Base-by-base conservation (phyloP, 768 basidiomycete genomes). In the Suillus luteus region DNA sequence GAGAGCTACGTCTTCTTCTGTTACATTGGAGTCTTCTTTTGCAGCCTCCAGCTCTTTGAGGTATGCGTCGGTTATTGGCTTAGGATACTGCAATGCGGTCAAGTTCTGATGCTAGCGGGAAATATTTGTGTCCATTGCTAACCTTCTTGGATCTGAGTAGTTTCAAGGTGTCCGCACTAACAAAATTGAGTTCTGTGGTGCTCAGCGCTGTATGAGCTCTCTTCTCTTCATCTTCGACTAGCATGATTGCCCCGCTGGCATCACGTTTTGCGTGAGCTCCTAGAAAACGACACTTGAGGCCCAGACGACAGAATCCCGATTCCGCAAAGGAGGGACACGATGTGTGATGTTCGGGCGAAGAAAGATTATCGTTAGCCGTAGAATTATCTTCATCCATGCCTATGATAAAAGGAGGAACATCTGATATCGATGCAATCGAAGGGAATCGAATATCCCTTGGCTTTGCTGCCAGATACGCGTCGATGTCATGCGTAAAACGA, bases 281-380 rank as follows among this genome's bases (percentile, higher is more conserved):
- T 6, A 97, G 83, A 76, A 91, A 97, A 2, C 97, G 87, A 73
- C 97, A 99, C 74, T 95, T 93, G 75, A 92, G 88, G 12, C 95
- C 97, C 17, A 75, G 67, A 48, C 75, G 73, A 62, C 74, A 75
- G 62, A 72, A 71, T 0, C 69, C 70, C 51, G 71, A 70, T 59
- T 75, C 75, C 22, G 72, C 69, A 31, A 74, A 75, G 35, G 52
- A 62, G 27, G 71, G 68, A 31, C 75, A 75, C 1, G 60, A 65
- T 19, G 71, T 76, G 22, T 15, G 61, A 22, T 55, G 65, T 49
- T 76, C 67, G 33, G 75, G 66, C 19, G 68, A 73, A 24, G 11
- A 38, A 17, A 12, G 33, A n/a, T 33, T 38, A 38, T 38, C 15
- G 15, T 11, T 22, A 4, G 17, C 15, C 5, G 17, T 11, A 0